Evolutionary conservation across 139 green algal genomes (phyloP).

Genomic region (Klebsormidium nitens): DNA sequence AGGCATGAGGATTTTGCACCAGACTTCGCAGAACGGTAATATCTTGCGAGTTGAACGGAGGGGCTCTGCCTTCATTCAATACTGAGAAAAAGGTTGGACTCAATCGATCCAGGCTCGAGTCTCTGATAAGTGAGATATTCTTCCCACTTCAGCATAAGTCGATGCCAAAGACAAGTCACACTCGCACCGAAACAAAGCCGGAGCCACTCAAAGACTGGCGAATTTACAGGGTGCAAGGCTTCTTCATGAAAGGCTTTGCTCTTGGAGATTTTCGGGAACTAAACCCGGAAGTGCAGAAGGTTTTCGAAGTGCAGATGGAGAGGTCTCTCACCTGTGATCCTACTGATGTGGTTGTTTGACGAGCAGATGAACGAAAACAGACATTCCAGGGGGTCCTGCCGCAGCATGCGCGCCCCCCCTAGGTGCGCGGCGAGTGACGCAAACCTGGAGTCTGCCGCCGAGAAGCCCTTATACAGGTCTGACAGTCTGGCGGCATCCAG

Average conservation of each 20-base stretch:
- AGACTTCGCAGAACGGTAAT: too few relatives aligned
- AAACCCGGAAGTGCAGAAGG: constrained; percentile 62
- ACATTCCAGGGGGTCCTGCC: constrained; percentile 88
- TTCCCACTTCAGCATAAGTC: too few relatives aligned
- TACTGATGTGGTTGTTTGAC: constrained; percentile 94
- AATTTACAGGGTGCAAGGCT: constrained; percentile 70
- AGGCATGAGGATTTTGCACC: too few relatives aligned
- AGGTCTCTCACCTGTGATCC: constrained; percentile 50
- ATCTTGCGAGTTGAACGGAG: too few relatives aligned
- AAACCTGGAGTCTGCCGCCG: constrained; percentile 58
- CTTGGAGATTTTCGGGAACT: constrained; percentile 41
- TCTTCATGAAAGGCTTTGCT: constrained; percentile 63
- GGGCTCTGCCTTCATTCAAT: too few relatives aligned
- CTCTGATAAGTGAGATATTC: too few relatives aligned
- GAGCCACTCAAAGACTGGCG: constrained; percentile 68
- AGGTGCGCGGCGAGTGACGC: constrained; percentile 48
- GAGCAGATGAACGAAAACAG: constrained; percentile 92
- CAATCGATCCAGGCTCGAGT: too few relatives aligned
- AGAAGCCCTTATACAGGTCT: constrained; percentile 50
- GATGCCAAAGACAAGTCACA: too few relatives aligned
- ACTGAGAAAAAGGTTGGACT: too few relatives aligned
- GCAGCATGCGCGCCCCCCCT: constrained; percentile 68
- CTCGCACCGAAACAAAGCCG: too few relatives aligned
- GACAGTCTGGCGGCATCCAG: constrained; percentile 33
- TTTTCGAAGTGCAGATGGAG: constrained; percentile 32